These are phyloP conservation scores for Iberis amara DNA, from an alignment of 441 rosid genomes.

Conservation along the genomic window DNA sequence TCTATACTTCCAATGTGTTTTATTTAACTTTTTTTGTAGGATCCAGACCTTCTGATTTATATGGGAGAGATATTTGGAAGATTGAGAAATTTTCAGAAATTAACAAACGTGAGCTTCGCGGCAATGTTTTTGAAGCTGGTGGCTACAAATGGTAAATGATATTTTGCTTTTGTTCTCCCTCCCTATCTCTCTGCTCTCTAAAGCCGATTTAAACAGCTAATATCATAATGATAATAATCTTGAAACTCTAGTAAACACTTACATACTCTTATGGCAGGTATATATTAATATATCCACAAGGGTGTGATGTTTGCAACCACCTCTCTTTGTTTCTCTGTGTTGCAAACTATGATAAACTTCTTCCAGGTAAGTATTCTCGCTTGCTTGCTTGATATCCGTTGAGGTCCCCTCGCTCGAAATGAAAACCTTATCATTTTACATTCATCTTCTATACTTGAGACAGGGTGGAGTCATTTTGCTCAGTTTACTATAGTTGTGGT, in stretches of 20 bases:
- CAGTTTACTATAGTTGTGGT: conserved; percentile 97
- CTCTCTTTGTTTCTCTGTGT: conserved; percentile 97
- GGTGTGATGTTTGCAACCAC: conserved; percentile 96
- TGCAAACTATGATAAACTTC: conserved; percentile 91
- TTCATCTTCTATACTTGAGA: conserved; percentile 24
- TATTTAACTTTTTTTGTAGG: too few species aligned
- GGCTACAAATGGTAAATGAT: conserved; percentile 78
- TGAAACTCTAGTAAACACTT: too few species aligned
- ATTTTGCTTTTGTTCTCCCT: too few species aligned
- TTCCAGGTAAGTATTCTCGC: too few species aligned
- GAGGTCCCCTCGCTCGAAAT: conserved; percentile 10
- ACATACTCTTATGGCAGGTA: conserved; percentile 54
- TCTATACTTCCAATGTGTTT: too few species aligned
- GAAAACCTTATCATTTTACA: conserved; percentile 1
- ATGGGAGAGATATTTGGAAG: conserved; percentile 79
- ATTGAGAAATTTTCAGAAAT: conserved; percentile 81
- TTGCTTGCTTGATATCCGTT: too few species aligned
- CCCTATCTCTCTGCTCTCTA: too few species aligned
- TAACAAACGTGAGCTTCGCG: conserved; percentile 70
- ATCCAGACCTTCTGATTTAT: conserved; percentile 68
- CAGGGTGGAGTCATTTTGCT: conserved; percentile 99
- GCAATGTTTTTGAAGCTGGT: conserved; percentile 76
- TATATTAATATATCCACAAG: conserved; percentile 94
- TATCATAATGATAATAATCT: too few species aligned
- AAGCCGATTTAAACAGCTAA: too few species aligned